A percentile compares a stretch with the other conserved stretches of the same genome.
phyloP scores from a whole-genome alignment of 352 stramenopile species.

The Phytophthora fragariae region DNA sequence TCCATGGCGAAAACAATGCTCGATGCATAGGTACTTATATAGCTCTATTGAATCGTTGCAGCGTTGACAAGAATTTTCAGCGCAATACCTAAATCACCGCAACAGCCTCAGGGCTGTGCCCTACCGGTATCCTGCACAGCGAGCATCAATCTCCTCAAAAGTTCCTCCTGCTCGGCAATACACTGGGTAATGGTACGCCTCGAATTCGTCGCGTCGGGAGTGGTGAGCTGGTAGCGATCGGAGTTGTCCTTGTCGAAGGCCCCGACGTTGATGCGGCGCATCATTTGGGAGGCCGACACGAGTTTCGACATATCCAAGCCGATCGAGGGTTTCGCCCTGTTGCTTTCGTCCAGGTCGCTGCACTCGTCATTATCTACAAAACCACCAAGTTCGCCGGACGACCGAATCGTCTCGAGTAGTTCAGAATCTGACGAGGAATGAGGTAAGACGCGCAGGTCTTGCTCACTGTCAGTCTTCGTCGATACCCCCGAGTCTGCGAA shows the following conservation, averaged over 20 bases:
- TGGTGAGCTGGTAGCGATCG: constrained; percentile 1
- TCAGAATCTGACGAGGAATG: constrained; percentile 37
- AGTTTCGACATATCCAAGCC: constrained; percentile 39
- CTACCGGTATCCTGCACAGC: constrained; percentile 26
- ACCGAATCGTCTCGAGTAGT: constrained; percentile 41
- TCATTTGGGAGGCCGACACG: constrained; percentile 40
- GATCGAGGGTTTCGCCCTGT: constrained; percentile 4
- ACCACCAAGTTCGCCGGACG: constrained; percentile 28
- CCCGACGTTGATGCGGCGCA: constrained; percentile 31
- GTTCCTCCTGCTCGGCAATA: constrained; percentile 47
- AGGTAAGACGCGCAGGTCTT: constrained; percentile 15
- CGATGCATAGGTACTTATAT: neutral
- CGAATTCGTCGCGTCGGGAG: constrained; percentile 3
- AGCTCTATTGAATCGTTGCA: constrained; percentile 7
- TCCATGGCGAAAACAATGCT: constrained; percentile 3
- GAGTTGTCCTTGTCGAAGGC: constrained; percentile 20
- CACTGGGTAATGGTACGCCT: constrained; percentile 35
- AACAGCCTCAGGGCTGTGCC: constrained; percentile 9
- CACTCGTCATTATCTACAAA: constrained; percentile 29
- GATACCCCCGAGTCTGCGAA: constrained; percentile 33
- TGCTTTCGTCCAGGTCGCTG: constrained; percentile 16
- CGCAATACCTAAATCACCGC: neutral
- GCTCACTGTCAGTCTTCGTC: constrained; percentile 36
- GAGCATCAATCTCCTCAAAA: constrained; percentile 36
- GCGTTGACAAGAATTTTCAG: neutral